Percentiles rank a stretch among this genome's conserved stretches.
phyloP scores from a whole-genome alignment of 345 rosid genomes.

The Zanthoxylum bungeanum region DNA sequence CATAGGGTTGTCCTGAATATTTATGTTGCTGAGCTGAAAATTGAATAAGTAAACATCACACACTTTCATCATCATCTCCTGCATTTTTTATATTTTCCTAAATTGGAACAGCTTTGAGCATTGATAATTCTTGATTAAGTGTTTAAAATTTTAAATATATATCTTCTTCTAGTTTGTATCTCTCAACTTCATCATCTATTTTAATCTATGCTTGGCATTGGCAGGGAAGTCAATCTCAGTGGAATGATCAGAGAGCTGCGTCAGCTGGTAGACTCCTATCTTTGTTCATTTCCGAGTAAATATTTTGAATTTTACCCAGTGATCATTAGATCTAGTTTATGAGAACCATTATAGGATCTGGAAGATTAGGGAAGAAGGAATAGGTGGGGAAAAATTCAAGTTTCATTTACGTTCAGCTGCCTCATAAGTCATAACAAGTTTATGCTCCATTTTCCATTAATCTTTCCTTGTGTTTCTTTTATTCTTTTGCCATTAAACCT shows the following conservation, averaged over 20 bases:
- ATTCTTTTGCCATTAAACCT: neutral
- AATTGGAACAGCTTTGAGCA: neutral
- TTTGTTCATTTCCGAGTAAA: neutral
- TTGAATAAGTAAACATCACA: neutral
- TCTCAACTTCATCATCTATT: neutral
- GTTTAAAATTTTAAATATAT: neutral
- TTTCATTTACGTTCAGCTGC: neutral
- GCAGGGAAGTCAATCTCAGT: conserved; percentile 32
- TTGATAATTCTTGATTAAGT: neutral
- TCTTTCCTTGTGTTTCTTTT: neutral
- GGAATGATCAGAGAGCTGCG: conserved; percentile 19
- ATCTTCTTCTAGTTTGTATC: neutral
- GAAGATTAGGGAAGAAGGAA: neutral
- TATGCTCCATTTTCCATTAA: neutral
- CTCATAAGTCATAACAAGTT: neutral
- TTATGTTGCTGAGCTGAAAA: neutral
- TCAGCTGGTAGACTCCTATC: conserved; percentile 20
- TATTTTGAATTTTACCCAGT: neutral
- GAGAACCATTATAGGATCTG: neutral
- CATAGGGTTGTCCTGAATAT: neutral
- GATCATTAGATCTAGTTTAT: neutral
- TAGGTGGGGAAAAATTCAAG: neutral
- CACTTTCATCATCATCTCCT: neutral
- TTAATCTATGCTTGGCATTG: conserved; percentile 19
- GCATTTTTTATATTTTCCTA: neutral